Evolutionary conservation across 176 grass and related monocot genomes (phyloP), one percentile per base, ranked within the genome.

Genomic region (Bonia amplexicaulis): DNA sequence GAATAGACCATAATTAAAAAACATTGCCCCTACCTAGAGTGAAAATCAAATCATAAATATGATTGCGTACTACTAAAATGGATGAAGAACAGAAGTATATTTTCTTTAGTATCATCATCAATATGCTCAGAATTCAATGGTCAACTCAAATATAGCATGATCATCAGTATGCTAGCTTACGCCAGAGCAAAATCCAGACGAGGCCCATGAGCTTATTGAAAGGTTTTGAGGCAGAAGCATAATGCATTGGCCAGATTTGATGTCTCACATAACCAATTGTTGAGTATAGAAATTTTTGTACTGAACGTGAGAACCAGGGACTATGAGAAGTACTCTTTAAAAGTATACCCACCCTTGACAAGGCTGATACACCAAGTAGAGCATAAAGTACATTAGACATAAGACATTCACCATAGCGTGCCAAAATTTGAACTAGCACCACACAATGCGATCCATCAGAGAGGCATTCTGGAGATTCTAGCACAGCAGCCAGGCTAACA

Each of bases 281-380:
- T 39, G 49, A 61, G 19, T 47, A 48, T 7, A 52, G 7, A 35
- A 7, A 35, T 39, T 37, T 16, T 66, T 10, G 22, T 22, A 70
- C 19, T 27, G 33, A 39, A 66, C 17, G 4, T 5, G 13, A 40
- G 26, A 17, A 82, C 26, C 19, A 86, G 58, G 33, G 66, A 51
- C 20, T 52, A 72, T 58, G 17, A 71, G 51, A 66, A 86, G 20
- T 76, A 73, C 54, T 78, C 40, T 72, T 77, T 7, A 13, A 79
- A 78, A 73, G 7, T 76, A 23, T 45, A 88, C 82, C 70, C 84
- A 98, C 96, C 93, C 96, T 98, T 77, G 91, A 91, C 82, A 98
- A 89, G 57, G 91, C 93, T 71, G 93, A 98, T 77, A 98, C 96
- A 86, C 93, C 91, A 87, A 98, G 90, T 63, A 98, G 84, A 92